A percentile compares a stretch with the other conserved stretches of the same genome.
Conservation (phyloP, 805 yeast genomes). For the Yueomyces sp. region DNA sequence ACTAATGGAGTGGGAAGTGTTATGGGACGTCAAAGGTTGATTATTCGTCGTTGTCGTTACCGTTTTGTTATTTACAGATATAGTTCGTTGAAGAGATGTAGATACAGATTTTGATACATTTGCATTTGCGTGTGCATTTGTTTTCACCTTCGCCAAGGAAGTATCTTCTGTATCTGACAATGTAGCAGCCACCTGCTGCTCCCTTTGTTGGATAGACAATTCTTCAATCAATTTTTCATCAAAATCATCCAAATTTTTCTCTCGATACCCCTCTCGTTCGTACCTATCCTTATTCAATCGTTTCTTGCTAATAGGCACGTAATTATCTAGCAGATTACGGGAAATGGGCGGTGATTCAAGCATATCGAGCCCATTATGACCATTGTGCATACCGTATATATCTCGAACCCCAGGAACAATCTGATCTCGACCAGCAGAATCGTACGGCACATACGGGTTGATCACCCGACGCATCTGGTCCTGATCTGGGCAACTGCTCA, state of each 20-base stretch:
- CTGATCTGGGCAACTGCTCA: conserved; percentile 16
- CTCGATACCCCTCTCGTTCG: neutral
- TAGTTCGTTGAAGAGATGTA: neutral
- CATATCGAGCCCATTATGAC: conserved; percentile 8
- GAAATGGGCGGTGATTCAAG: conserved; percentile 22
- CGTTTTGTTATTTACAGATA: neutral
- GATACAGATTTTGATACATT: neutral
- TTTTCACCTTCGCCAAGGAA: neutral
- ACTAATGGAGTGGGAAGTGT: neutral
- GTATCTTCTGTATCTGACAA: neutral
- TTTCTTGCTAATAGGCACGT: conserved; percentile 1
- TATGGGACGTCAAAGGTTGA: neutral
- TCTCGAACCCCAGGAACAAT: conserved; percentile 7
- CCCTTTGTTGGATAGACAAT: neutral
- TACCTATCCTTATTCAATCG: conserved; percentile 1
- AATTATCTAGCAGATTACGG: conserved; percentile 10
- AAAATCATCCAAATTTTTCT: neutral
- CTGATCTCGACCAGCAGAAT: conserved; percentile 1
- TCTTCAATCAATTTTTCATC: neutral
- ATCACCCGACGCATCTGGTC: conserved; percentile 21
- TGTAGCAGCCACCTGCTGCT: neutral
- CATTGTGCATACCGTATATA: conserved; percentile 11
- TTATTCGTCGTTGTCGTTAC: neutral
- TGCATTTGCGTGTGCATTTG: neutral
- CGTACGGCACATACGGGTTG: conserved; percentile 12